Evolutionary conservation across 129 eudicot genomes (phyloP).

Genomic region (Chrysanthemum lavandulifolium): DNA sequence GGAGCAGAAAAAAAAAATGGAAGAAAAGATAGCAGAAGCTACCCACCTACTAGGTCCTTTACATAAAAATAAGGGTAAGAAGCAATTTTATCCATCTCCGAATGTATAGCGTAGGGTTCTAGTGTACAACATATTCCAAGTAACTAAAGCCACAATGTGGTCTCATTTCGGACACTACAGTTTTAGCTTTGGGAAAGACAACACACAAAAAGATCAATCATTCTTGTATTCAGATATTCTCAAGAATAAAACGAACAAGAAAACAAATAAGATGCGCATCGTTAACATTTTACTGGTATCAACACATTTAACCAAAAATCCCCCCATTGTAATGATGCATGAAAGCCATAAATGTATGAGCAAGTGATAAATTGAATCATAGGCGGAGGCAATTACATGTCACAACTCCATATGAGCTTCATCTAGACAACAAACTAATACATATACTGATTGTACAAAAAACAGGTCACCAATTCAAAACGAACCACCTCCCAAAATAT

Average conservation of each 20-base stretch:
- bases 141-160: too few relatives aligned
- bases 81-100: too few relatives aligned
- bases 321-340: neutral
- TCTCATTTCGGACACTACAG: too few relatives aligned
- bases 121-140: too few relatives aligned
- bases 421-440: conserved; percentile 24
- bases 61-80: too few relatives aligned
- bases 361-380: conserved; percentile 28
- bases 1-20: too few relatives aligned
- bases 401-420: conserved; percentile 32
- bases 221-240: neutral
- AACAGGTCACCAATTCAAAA: conserved; percentile 22
- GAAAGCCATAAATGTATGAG: conserved; percentile 8
- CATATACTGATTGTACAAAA: conserved; percentile 36
- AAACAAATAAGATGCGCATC: conserved; percentile 3
- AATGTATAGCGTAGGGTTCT: too few relatives aligned
- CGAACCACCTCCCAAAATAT: conserved; percentile 7
- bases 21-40: too few relatives aligned
- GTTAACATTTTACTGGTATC: neutral
- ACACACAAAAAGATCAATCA: too few relatives aligned
- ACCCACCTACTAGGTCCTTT: too few relatives aligned
- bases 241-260: neutral
- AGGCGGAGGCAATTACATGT: conserved; percentile 23
- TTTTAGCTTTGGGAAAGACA: too few relatives aligned
- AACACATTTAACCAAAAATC: conserved; percentile 11